Conservation (phyloP, 2,329 filamentous ascomycete genomes). For the Nigrospora sphaerica region DNA sequence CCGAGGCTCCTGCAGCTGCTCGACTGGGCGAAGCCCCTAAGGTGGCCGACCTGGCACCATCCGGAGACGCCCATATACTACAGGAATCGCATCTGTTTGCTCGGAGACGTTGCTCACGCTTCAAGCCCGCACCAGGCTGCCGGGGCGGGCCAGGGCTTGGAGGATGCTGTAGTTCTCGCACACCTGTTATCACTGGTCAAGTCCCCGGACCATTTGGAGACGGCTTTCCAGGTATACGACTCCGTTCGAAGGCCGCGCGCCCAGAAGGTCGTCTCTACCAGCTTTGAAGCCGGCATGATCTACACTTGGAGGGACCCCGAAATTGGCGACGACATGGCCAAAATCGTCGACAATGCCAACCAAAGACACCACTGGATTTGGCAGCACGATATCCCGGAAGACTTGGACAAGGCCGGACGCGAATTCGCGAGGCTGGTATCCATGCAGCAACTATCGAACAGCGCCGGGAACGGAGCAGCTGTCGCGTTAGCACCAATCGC, state of each 20-base stretch:
- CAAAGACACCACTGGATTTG: constrained; percentile 23
- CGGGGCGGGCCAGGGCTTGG: constrained; percentile 18
- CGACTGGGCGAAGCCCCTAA: constrained; percentile 14
- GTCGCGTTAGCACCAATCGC: constrained; percentile 3
- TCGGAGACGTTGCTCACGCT: constrained; percentile 19
- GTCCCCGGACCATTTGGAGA: constrained; percentile 9
- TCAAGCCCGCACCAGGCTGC: constrained; percentile 17
- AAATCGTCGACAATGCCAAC: constrained; percentile 20
- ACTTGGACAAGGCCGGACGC: constrained; percentile 14
- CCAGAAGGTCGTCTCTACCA: constrained; percentile 21
- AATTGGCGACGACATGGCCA: constrained; percentile 19
- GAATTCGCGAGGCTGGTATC: constrained; percentile 9
- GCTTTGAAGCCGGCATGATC: constrained; percentile 19
- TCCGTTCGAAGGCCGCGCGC: constrained; percentile 19
- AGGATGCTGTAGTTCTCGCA: constrained; percentile 17
- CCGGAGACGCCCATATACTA: constrained; percentile 15
- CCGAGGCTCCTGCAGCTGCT: constrained; percentile 13
- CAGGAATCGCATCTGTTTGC: constrained; percentile 13
- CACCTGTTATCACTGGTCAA: constrained; percentile 14
- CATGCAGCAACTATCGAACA: neutral
- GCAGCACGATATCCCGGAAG: constrained; percentile 19
- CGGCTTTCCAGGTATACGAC: constrained; percentile 19
- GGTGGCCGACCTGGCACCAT: constrained; percentile 18
- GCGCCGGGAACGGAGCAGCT: constrained; percentile 2
- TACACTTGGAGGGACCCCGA: constrained; percentile 18